A percentile compares a stretch with the other conserved stretches of the same genome.
These are phyloP conservation scores for Phoenix dactylifera DNA, from an alignment of 176 grass and related monocot species.

Conservation along the genomic window DNA sequence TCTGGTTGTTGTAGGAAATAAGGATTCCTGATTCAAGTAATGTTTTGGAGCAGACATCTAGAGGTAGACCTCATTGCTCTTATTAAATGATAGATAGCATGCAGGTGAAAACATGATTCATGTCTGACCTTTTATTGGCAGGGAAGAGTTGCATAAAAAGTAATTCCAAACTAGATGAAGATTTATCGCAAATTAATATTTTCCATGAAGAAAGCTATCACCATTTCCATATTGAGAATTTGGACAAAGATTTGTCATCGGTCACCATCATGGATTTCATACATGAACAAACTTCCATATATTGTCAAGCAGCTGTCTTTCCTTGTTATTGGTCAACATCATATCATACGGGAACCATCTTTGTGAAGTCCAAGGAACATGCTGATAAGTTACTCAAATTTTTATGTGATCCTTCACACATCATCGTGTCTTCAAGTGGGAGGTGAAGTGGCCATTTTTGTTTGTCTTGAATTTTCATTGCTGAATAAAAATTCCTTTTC, in stretches of 20 bases:
- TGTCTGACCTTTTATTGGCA: background rate
- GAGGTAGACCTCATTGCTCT: background rate
- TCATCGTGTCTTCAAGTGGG: background rate
- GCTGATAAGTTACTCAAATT: background rate
- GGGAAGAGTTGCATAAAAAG: background rate
- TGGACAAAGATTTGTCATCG: constrained; percentile 5
- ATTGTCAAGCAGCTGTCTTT: background rate
- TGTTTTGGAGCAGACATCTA: background rate
- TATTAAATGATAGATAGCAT: no score
- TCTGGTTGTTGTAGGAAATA: background rate
- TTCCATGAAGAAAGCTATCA: background rate
- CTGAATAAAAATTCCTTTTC: no score
- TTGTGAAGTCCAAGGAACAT: background rate
- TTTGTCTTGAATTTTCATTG: no score
- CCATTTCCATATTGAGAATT: background rate
- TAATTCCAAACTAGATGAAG: background rate
- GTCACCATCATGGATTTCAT: background rate
- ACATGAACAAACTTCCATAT: background rate
- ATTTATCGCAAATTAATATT: background rate
- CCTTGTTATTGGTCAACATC: background rate
- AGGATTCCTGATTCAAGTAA: background rate
- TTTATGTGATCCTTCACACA: background rate
- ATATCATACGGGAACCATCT: background rate
- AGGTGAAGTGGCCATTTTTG: background rate
- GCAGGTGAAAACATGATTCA: background rate